A percentile compares a stretch with the other conserved stretches of the same genome.
These are phyloP conservation scores for Xylaria sp. DNA, from an alignment of 2,329 filamentous ascomycete genomes.

Conservation along the genomic window DNA sequence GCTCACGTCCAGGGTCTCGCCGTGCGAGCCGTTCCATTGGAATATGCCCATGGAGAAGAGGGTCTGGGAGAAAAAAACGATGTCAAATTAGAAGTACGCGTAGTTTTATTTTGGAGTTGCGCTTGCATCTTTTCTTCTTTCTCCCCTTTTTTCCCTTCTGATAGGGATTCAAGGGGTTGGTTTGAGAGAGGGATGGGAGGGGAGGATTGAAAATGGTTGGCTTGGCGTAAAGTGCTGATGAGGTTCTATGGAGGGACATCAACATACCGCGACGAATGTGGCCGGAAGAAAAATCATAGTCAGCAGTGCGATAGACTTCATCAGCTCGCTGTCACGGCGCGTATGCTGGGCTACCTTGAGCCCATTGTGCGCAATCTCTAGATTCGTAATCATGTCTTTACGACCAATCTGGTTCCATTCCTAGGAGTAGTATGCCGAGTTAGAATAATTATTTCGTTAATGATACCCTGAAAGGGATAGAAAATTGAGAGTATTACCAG, in stretches of 20 bases:
- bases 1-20: slow-evolving; percentile 30
- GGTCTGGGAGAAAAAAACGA: slow-evolving; percentile 25
- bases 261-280: slow-evolving; percentile 37
- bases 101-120: no score
- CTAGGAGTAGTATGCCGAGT: slow-evolving; percentile 16
- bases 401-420: slow-evolving; percentile 40
- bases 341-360: slow-evolving; percentile 33
- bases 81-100: not conserved
- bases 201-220: no score
- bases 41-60: slow-evolving; percentile 40
- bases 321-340: slow-evolving; percentile 36
- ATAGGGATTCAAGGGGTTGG: no score
- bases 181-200: no score
- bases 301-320: slow-evolving; percentile 40
- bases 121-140: no score
- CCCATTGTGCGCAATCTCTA: slow-evolving; percentile 33
- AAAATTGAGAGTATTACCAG: no score
- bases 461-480: no score
- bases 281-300: slow-evolving; percentile 41
- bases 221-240: no score
- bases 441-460: not conserved
- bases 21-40: slow-evolving; percentile 31
- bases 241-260: not conserved
- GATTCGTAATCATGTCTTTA: slow-evolving; percentile 35
- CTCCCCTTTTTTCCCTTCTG: no score